Evolutionary conservation across 2,329 filamentous ascomycete genomes (phyloP), one percentile per base, ranked within the genome.

Genomic region (Colletotrichum limetticola): DNA sequence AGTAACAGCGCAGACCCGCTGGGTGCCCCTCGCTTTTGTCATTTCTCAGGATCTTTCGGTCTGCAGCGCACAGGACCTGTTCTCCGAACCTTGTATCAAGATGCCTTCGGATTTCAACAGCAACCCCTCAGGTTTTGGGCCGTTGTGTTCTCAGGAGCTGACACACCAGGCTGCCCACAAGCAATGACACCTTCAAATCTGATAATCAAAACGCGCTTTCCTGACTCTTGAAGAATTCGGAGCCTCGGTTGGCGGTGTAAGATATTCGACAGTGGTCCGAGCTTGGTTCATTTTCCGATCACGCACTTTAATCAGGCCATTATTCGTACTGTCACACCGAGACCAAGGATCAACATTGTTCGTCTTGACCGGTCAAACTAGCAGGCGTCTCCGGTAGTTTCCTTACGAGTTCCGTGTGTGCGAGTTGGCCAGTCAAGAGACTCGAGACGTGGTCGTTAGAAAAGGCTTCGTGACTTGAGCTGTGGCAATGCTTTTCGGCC

Each of bases 31-130:
- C 66, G 67, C 49, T 32, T 61, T 35, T 26, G 67, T 73, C 71
- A 71, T 26, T 73, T 71, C 37, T 73, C 71, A 70, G 35, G 60
- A 73, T 70, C 56, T 42, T 57, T 46, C 16, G 22, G 26, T 28
- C 53, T 65, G 55, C 42, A 56, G 56, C 19, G 52, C 58, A 57
- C 56, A 53, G 52, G 49, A 16, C 52, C 19, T 37, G 64, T 62
- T 56, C 64, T 63, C 26, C 28, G 26, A 55, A 57, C 57, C 26
- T 56, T 37, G 57, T 55, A 19, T 8, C n/a, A 56, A 26, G 58
- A 37, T 62, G 52, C 8, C 60, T 49, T 63, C 28, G 12, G 11
- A 66, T 8, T 57, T 46, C n/a, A 22, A 37, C 19, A 37, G 55
- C 55, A 22, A 53, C 57, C 35, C 59, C 53, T 22, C 66, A 69